These are phyloP conservation scores for Salvia miltiorrhiza DNA, from an alignment of 257 asterid species.

Conservation along the genomic window DNA sequence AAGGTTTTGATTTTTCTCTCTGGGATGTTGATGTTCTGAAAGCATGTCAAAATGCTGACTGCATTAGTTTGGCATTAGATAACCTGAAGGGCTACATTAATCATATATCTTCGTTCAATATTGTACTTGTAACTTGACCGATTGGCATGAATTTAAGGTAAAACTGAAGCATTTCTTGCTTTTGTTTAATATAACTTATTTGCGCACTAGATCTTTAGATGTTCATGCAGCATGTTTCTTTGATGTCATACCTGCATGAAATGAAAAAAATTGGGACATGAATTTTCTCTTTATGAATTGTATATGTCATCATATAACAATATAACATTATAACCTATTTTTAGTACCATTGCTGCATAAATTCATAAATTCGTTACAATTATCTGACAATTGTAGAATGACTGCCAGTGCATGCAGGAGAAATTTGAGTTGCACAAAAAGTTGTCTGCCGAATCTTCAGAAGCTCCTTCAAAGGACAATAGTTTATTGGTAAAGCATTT, in stretches of 20 bases:
- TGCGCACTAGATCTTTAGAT: neutral
- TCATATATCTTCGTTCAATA: conserved; percentile 11
- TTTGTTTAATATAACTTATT: neutral
- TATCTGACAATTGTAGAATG: conserved; percentile 18
- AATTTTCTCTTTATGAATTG: neutral
- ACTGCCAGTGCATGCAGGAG: conserved; percentile 68
- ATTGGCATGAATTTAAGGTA: neutral
- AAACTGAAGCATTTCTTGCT: neutral
- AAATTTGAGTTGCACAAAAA: conserved; percentile 60
- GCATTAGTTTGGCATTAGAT: neutral
- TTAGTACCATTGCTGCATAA: conserved; percentile 5
- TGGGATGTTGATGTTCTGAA: conserved; percentile 6
- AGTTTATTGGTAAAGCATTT: conserved; percentile 75
- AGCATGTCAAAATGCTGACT: conserved; percentile 6
- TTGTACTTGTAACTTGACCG: neutral
- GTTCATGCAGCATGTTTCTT: neutral
- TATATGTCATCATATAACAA: neutral
- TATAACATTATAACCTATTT: no score
- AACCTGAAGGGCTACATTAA: neutral
- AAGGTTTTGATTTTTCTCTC: conserved; percentile 4
- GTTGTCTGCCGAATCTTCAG: conserved; percentile 46
- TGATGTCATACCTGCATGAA: conserved; percentile 4
- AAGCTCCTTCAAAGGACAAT: conserved; percentile 52
- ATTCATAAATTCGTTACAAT: neutral
- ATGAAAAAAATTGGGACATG: neutral